These are phyloP conservation scores for Stagonosporopsis vannaccii DNA, from an alignment of 2,329 filamentous ascomycete species.

Conservation along the genomic window DNA sequence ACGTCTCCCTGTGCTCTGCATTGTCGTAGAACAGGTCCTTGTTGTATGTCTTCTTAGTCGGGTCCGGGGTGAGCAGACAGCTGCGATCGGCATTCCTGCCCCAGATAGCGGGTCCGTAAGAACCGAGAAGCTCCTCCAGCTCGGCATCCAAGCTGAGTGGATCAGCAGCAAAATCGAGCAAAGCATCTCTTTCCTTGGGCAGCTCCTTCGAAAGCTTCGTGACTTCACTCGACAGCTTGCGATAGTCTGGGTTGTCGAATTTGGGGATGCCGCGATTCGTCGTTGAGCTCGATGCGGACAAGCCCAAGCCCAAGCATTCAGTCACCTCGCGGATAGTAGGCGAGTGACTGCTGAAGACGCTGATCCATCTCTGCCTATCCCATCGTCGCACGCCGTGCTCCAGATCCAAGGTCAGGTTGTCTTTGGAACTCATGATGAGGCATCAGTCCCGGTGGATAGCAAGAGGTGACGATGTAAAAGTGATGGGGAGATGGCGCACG, in stretches of 20 bases:
- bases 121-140: conserved; percentile 43
- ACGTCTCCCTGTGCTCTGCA: conserved; percentile 44
- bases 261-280: conserved; percentile 50
- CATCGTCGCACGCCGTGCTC: conserved; percentile 44
- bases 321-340: conserved; percentile 50
- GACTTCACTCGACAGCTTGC: conserved; percentile 47
- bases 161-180: conserved; percentile 48
- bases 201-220: conserved; percentile 46
- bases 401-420: conserved; percentile 40
- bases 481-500: conserved; percentile 33
- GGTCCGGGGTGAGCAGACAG: conserved; percentile 42
- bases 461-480: conserved; percentile 18
- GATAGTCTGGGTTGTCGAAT: conserved; percentile 49
- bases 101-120: conserved; percentile 46
- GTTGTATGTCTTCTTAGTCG: conserved; percentile 46
- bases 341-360: conserved; percentile 48
- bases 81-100: conserved; percentile 43
- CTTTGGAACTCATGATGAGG: conserved; percentile 43
- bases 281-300: conserved; percentile 45
- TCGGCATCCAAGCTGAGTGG: conserved; percentile 40
- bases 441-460: conserved; percentile 24
- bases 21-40: conserved; percentile 45
- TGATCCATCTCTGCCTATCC: conserved; percentile 46
- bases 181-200: conserved; percentile 46
- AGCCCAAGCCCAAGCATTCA: conserved; percentile 45